These are phyloP conservation scores for Elsinoe australis DNA, from an alignment of 2,329 filamentous ascomycete species.

Conservation along the genomic window DNA sequence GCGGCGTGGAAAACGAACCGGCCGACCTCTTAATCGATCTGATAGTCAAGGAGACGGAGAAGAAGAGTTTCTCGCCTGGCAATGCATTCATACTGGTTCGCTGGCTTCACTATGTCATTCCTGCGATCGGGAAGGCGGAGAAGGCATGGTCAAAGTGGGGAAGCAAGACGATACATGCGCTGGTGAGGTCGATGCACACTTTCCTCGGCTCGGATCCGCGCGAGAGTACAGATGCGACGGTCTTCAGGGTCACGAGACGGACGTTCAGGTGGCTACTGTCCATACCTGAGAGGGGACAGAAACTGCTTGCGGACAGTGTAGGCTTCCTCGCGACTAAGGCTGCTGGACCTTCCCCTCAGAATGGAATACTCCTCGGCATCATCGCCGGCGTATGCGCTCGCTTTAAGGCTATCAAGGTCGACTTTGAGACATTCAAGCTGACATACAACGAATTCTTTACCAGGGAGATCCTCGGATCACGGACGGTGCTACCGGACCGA, in stretches of 20 bases:
- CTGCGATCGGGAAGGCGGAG: slow-evolving; percentile 55
- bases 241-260: slow-evolving; percentile 68
- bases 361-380: slow-evolving; percentile 73
- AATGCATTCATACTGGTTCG: slow-evolving; percentile 85
- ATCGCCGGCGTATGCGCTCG: slow-evolving; percentile 80
- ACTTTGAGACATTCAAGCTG: slow-evolving; percentile 59
- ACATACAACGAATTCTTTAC: slow-evolving; percentile 75
- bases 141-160: slow-evolving; percentile 58
- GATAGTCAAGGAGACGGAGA: slow-evolving; percentile 65
- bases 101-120: slow-evolving; percentile 76
- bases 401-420: slow-evolving; percentile 53
- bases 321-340: slow-evolving; percentile 61
- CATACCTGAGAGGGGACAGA: slow-evolving; percentile 48
- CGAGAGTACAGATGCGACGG: slow-evolving; percentile 60
- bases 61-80: slow-evolving; percentile 65
- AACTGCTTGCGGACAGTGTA: slow-evolving; percentile 57
- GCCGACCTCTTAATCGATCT: slow-evolving; percentile 59
- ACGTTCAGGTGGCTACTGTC: slow-evolving; percentile 69
- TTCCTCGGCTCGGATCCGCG: slow-evolving; percentile 62
- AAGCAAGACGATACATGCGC: slow-evolving; percentile 57
- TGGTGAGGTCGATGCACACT: slow-evolving; percentile 68
- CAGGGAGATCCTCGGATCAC: slow-evolving; percentile 76
- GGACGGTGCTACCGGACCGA: slow-evolving; percentile 61
- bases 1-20: slow-evolving; percentile 48
- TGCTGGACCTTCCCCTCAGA: slow-evolving; percentile 55